phyloP scores from a whole-genome alignment of 805 yeast genomes.

The Wickerhamiella brachini region DNA sequence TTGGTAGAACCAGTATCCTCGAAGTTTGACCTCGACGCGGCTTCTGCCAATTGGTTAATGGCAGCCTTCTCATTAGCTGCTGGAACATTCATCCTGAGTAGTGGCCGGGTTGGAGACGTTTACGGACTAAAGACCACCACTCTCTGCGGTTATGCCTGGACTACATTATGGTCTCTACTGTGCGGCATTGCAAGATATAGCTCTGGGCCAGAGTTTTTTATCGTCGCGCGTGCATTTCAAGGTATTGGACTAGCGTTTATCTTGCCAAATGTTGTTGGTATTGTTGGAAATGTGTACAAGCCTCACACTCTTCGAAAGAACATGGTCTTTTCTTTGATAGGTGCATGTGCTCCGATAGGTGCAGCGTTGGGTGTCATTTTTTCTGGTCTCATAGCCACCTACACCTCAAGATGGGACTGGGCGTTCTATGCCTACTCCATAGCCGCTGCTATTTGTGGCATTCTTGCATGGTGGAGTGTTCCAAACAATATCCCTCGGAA shows the following conservation, averaged over 20 bases:
- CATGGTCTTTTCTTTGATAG: constrained; percentile 42
- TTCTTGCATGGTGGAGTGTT: constrained; percentile 8
- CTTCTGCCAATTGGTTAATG: constrained; percentile 43
- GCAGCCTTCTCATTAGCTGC: constrained; percentile 59
- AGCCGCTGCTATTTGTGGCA: constrained; percentile 12
- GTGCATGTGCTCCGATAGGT: constrained; percentile 52
- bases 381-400: constrained; percentile 15
- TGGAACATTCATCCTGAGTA: constrained; percentile 56
- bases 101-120: constrained; percentile 62
- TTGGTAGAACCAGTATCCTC: constrained; percentile 22
- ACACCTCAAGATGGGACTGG: constrained; percentile 16
- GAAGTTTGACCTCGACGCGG: constrained; percentile 18
- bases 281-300: constrained; percentile 28
- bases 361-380: constrained; percentile 42
- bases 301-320: constrained; percentile 29
- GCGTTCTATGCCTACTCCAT: constrained; percentile 34
- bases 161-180: constrained; percentile 42
- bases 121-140: constrained; percentile 46
- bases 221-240: constrained; percentile 42
- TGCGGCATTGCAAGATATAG: constrained; percentile 45
- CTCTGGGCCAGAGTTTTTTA: constrained; percentile 18
- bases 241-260: constrained; percentile 52
- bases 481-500: constrained; percentile 13
- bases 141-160: constrained; percentile 42
- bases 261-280: constrained; percentile 48